Evolutionary conservation across 2,329 filamentous ascomycete species (phyloP).

Genomic region (Aplosporella prunicola): DNA sequence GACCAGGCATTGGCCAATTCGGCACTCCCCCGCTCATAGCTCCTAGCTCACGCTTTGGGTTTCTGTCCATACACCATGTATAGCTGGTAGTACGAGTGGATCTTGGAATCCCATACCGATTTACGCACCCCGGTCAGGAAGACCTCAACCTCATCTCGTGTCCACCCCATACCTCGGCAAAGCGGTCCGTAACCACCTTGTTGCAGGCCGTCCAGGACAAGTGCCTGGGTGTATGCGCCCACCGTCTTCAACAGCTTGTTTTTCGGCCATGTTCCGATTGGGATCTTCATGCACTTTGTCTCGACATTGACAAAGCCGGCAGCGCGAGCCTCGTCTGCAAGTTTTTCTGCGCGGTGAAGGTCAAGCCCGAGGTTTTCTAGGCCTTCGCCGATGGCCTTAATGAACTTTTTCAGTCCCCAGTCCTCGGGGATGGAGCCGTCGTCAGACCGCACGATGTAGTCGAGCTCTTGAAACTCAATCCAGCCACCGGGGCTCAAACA

Average conservation of each 20-base stretch:
- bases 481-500: constrained; percentile 36
- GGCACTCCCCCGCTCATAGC: too few relatives aligned
- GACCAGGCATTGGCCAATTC: too few relatives aligned
- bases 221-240: background rate
- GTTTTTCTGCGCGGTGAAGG: constrained; percentile 3
- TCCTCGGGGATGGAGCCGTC: background rate
- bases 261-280: constrained; percentile 1
- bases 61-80: background rate
- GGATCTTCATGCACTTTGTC: background rate
- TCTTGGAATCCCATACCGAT: background rate
- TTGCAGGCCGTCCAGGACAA: background rate
- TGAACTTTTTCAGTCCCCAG: constrained; percentile 5
- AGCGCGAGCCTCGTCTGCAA: background rate
- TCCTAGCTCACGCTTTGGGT: too few relatives aligned
- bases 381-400: background rate
- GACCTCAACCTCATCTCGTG: background rate
- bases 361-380: constrained; percentile 4
- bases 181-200: background rate
- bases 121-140: background rate
- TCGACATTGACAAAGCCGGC: constrained; percentile 4
- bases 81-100: background rate
- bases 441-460: constrained; percentile 2
- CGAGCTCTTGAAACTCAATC: constrained; percentile 35
- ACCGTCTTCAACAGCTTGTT: background rate
- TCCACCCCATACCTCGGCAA: background rate